These are phyloP conservation scores for Oryza rufipogon DNA, from an alignment of 176 grass and related monocot species.

Conservation along the genomic window DNA sequence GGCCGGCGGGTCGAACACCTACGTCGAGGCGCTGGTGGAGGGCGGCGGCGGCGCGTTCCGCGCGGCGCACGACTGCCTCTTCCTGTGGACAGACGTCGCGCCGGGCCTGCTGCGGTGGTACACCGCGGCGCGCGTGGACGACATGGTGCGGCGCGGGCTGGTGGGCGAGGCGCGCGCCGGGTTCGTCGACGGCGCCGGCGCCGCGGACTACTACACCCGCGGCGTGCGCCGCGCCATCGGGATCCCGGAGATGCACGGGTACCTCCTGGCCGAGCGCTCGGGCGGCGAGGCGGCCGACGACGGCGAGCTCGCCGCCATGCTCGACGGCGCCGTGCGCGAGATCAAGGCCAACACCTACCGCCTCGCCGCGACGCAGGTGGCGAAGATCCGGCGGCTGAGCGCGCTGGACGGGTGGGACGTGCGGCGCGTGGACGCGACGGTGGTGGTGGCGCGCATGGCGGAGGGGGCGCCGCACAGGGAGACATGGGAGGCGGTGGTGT, in stretches of 20 bases:
- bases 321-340: conserved; percentile 41
- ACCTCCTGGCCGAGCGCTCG: conserved; percentile 47
- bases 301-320: not conserved
- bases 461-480: not conserved
- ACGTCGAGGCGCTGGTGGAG: conserved; percentile 37
- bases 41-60: conserved; percentile 28
- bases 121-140: conserved; percentile 52
- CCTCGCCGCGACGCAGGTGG: conserved; percentile 49
- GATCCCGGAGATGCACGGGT: conserved; percentile 61
- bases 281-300: not conserved
- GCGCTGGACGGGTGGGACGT: conserved; percentile 50
- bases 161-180: conserved; percentile 53
- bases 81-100: conserved; percentile 55
- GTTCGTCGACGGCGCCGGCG: conserved; percentile 45
- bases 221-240: conserved; percentile 62
- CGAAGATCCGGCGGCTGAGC: conserved; percentile 57
- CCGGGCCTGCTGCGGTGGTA: conserved; percentile 43
- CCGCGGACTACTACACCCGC: conserved; percentile 41
- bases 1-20: conserved; percentile 56
- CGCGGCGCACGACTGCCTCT: conserved; percentile 22
- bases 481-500: conserved; percentile 5
- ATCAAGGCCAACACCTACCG: conserved; percentile 66
- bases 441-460: conserved; percentile 36
- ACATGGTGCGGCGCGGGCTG: conserved; percentile 60
- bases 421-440: conserved; percentile 50